Conservation (phyloP, 164 flowering plant genomes). For the Magnolia sinica region DNA sequence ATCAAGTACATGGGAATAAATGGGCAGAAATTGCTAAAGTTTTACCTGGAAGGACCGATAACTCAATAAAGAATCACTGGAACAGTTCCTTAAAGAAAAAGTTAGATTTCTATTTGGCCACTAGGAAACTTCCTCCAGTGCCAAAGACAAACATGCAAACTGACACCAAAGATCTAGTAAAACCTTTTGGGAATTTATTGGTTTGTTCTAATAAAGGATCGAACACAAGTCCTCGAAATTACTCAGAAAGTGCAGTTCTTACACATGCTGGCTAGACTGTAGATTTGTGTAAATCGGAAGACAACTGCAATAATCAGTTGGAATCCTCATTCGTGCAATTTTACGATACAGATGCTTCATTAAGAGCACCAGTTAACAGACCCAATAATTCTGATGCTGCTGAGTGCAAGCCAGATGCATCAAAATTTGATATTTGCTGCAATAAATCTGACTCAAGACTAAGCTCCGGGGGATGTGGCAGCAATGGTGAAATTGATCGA, state of each 20-base stretch:
- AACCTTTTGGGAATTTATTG: slow-evolving; percentile 23
- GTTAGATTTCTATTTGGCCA: slow-evolving; percentile 66
- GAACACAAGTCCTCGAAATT: slow-evolving; percentile 45
- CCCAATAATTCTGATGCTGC: slow-evolving; percentile 40
- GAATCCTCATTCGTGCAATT: slow-evolving; percentile 24
- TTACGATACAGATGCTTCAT: slow-evolving; percentile 28
- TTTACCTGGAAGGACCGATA: slow-evolving; percentile 97
- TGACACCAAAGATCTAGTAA: slow-evolving; percentile 33
- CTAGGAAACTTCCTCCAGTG: slow-evolving; percentile 67
- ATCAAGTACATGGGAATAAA: slow-evolving; percentile 71
- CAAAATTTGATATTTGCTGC: slow-evolving; percentile 27
- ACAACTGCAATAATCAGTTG: slow-evolving; percentile 34
- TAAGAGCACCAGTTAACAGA: slow-evolving; percentile 25
- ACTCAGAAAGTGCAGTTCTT: slow-evolving; percentile 24
- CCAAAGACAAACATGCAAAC: slow-evolving; percentile 38
- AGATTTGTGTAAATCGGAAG: slow-evolving; percentile 39
- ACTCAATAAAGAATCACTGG: slow-evolving; percentile 98
- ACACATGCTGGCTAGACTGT: slow-evolving; percentile 16
- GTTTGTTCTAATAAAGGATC: slow-evolving; percentile 34
- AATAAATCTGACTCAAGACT: slow-evolving; percentile 26
- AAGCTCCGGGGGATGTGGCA: slow-evolving; percentile 22
- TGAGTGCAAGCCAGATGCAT: slow-evolving; percentile 25
- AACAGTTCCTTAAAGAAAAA: slow-evolving; percentile 94
- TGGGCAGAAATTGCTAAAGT: slow-evolving; percentile 98
- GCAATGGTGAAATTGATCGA: slow-evolving; percentile 22